Percentiles rank a stretch among this genome's conserved stretches.
Evolutionary conservation across 2,329 filamentous ascomycete genomes (phyloP).

Genomic region (Cercospora sp.): DNA sequence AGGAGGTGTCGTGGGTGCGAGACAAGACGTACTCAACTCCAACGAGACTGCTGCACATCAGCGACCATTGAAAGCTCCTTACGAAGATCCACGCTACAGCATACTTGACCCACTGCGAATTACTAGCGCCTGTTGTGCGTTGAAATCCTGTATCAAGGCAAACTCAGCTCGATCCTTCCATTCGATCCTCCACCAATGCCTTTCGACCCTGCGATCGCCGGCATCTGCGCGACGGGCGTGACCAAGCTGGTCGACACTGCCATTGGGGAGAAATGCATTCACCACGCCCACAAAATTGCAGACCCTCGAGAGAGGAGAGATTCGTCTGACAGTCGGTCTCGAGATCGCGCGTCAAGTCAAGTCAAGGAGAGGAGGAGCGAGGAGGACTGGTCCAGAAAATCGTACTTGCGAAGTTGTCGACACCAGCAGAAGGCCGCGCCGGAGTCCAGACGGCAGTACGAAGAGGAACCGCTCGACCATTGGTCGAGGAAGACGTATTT

Average conservation of each 20-base stretch:
- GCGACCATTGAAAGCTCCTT: background rate
- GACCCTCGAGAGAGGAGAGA: background rate
- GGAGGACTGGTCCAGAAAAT: conserved; percentile 3
- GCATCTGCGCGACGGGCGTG: background rate
- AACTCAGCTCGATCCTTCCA: background rate
- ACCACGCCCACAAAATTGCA: background rate
- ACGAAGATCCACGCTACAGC: background rate
- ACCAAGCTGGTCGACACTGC: conserved; percentile 3
- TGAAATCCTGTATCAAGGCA: background rate
- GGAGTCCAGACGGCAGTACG: background rate
- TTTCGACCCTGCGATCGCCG: conserved; percentile 11
- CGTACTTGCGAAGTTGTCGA: background rate
- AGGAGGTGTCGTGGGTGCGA: background rate
- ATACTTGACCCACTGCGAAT: background rate
- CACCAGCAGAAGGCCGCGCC: background rate
- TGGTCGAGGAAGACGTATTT: conserved; percentile 10
- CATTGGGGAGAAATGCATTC: conserved; percentile 6
- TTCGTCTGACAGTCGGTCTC: background rate
- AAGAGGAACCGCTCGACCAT: background rate
- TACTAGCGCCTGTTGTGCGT: background rate
- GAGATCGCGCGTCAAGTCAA: background rate
- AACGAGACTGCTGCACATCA: background rate
- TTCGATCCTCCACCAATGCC: background rate
- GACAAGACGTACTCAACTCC: background rate
- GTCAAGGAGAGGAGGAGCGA: background rate